Conservation (phyloP, 1,139 yeast species). For the Blastobotrys apis region DNA sequence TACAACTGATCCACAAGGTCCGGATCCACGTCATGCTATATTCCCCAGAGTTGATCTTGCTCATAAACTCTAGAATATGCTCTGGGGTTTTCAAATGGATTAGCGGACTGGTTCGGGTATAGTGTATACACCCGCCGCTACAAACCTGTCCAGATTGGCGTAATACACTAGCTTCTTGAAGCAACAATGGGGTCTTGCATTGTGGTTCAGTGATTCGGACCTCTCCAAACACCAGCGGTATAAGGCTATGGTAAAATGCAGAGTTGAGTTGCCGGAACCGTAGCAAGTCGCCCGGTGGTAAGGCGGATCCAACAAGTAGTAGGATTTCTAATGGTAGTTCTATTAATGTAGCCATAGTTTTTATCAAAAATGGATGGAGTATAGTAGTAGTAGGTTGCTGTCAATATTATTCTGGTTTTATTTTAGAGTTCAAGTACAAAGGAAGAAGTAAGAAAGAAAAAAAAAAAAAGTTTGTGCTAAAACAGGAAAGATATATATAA, state of each 20-base stretch:
- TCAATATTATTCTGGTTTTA: neutral
- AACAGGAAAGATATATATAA: no score
- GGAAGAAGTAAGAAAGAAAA: neutral
- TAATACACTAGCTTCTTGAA: neutral
- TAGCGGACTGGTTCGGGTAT: neutral
- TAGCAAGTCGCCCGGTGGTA: neutral
- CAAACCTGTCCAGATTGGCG: no score
- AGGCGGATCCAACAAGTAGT: neutral
- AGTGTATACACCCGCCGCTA: neutral
- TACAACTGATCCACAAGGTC: slow-evolving; percentile 1
- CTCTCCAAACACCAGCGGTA: neutral
- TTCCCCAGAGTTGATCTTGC: neutral
- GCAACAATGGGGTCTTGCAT: neutral
- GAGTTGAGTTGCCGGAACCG: neutral
- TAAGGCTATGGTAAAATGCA: neutral
- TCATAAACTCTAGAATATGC: neutral
- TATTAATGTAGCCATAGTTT: neutral
- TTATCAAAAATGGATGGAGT: no score
- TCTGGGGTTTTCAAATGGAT: neutral
- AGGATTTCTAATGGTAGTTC: neutral
- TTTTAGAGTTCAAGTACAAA: neutral
- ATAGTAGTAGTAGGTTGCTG: no score
- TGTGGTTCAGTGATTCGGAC: neutral
- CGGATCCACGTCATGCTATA: neutral
- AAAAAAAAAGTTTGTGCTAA: neutral